Evolutionary conservation across 2,329 filamentous ascomycete species (phyloP).

Genomic region (Teratosphaeria gauchensis): DNA sequence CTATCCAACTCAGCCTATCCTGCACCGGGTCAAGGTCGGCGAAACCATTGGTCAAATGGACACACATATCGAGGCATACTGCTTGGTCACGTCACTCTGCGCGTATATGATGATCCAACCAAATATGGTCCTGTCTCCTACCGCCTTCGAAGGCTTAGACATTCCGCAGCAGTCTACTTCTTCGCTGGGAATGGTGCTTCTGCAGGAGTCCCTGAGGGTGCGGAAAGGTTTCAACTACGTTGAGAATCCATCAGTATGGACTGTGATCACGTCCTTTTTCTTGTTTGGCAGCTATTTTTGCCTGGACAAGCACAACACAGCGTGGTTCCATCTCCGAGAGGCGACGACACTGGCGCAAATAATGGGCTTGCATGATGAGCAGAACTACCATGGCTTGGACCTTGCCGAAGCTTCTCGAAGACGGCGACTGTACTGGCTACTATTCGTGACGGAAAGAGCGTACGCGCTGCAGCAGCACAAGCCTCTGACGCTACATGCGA

Average conservation of each 20-base stretch:
- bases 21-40: conserved; percentile 43
- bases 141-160: conserved; percentile 41
- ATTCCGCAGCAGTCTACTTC: conserved; percentile 33
- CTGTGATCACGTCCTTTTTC: conserved; percentile 55
- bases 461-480: conserved; percentile 56
- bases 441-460: conserved; percentile 54
- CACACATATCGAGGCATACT: conserved; percentile 46
- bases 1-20: conserved; percentile 54
- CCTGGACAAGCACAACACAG: conserved; percentile 51
- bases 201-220: conserved; percentile 49
- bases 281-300: conserved; percentile 53
- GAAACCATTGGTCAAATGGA: conserved; percentile 45
- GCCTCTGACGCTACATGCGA: conserved; percentile 52
- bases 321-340: conserved; percentile 53
- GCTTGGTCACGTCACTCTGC: conserved; percentile 44
- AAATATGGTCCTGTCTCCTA: conserved; percentile 33
- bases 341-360: conserved; percentile 52
- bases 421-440: conserved; percentile 51
- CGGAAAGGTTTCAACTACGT: conserved; percentile 49
- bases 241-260: conserved; percentile 44
- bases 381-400: conserved; percentile 39
- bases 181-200: conserved; percentile 43
- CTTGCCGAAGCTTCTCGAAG: conserved; percentile 45
- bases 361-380: conserved; percentile 50
- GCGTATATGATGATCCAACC: conserved; percentile 43